A percentile compares a stretch with the other conserved stretches of the same genome.
phyloP scores from a whole-genome alignment of 148 eudicot genomes.

The Fallopia convolvulus region DNA sequence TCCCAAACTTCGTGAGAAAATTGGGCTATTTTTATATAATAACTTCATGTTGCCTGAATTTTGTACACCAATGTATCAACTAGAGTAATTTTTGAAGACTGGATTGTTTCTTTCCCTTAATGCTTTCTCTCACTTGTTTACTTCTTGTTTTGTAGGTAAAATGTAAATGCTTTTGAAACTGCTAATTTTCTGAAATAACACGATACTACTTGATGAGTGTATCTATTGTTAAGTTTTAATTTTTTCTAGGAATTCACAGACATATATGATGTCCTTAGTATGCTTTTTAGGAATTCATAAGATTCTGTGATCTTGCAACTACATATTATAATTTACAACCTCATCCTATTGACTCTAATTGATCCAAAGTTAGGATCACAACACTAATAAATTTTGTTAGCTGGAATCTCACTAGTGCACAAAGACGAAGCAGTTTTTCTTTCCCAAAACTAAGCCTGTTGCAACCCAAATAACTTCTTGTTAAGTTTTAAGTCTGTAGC shows the following conservation, averaged over 20 bases:
- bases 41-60: not conserved
- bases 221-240: no score
- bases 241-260: no score
- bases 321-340: not conserved
- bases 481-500: not conserved
- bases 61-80: not conserved
- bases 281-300: not conserved
- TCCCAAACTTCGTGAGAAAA: not conserved
- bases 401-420: not conserved
- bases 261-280: no score
- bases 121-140: not conserved
- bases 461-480: no score
- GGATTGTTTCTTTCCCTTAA: no score
- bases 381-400: not conserved
- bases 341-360: not conserved
- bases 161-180: not conserved
- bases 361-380: not conserved
- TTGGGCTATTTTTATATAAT: not conserved
- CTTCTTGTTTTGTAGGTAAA: not conserved
- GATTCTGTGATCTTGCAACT: not conserved
- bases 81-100: not conserved
- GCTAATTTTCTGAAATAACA: not conserved
- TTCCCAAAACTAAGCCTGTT: conserved; percentile 1
- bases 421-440: not conserved
- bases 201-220: no score